Conservation (phyloP, 495 filamentous ascomycete species). For the Lophium mytilinum region DNA sequence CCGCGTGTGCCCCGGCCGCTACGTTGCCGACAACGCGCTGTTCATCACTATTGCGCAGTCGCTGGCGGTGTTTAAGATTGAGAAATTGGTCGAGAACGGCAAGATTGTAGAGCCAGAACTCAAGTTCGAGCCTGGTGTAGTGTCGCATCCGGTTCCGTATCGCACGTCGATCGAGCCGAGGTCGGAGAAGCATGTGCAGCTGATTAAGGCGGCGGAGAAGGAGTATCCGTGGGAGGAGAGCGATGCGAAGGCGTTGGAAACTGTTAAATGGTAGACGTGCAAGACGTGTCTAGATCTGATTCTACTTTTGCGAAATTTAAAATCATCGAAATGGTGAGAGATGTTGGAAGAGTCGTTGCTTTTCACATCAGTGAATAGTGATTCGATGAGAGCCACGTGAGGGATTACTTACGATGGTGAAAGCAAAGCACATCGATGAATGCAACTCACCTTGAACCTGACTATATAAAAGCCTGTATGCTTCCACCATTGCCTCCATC, state of each 20-base stretch:
- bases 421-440: no score
- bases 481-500: no score
- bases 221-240: slow-evolving; percentile 41
- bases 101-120: slow-evolving; percentile 26
- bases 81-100: slow-evolving; percentile 28
- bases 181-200: slow-evolving; percentile 26
- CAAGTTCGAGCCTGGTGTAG: slow-evolving; percentile 32
- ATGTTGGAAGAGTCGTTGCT: no score
- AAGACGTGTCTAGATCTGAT: no score
- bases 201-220: slow-evolving; percentile 35
- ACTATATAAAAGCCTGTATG: no score
- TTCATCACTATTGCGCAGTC: slow-evolving; percentile 33
- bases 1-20: slow-evolving; percentile 35
- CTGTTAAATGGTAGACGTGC: slow-evolving; percentile 1
- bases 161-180: slow-evolving; percentile 30
- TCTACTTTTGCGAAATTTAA: no score
- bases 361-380: no score
- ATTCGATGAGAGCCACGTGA: no score
- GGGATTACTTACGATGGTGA: no score
- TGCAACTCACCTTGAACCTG: no score
- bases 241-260: slow-evolving; percentile 27
- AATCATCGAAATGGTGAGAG: no score
- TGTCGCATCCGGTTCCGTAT: slow-evolving; percentile 37
- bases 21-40: slow-evolving; percentile 33
- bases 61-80: slow-evolving; percentile 37